These are phyloP conservation scores for Colletotrichum sp. DNA, from an alignment of 2,329 filamentous ascomycete genomes.

Conservation along the genomic window DNA sequence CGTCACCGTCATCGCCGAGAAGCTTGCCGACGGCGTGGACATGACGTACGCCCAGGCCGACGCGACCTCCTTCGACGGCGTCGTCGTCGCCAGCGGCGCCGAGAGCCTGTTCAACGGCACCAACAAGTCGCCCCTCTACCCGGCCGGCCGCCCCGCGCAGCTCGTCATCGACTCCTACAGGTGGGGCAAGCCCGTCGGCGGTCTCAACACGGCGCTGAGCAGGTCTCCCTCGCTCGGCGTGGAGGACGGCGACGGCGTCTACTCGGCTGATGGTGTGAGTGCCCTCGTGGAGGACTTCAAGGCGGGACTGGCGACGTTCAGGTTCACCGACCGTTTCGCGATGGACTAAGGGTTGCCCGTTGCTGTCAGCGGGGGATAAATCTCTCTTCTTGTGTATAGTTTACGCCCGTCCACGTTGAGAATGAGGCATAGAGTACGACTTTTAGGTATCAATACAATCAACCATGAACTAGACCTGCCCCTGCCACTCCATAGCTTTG, in stretches of 20 bases:
- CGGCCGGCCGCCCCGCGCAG: conserved; percentile 65
- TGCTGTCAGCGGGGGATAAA: neutral
- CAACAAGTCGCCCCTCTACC: conserved; percentile 61
- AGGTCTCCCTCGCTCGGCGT: conserved; percentile 39
- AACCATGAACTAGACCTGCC: neutral
- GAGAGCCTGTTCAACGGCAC: conserved; percentile 53
- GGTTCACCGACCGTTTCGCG: conserved; percentile 69
- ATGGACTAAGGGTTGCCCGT: conserved; percentile 44
- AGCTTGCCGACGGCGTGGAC: conserved; percentile 57
- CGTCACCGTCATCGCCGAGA: conserved; percentile 66
- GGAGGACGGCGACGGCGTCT: conserved; percentile 45
- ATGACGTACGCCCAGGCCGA: conserved; percentile 70
- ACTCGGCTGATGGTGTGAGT: conserved; percentile 34
- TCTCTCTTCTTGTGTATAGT: conserved; percentile 9
- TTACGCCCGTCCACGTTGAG: neutral
- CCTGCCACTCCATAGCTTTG: neutral
- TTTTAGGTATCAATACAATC: neutral
- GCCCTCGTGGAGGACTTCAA: conserved; percentile 51
- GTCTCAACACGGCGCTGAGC: conserved; percentile 49
- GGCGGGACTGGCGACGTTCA: conserved; percentile 66
- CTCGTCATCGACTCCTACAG: conserved; percentile 67
- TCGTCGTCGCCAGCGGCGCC: conserved; percentile 64
- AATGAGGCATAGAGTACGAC: neutral
- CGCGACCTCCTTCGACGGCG: conserved; percentile 64
- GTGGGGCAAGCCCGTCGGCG: conserved; percentile 74